phyloP scores from a whole-genome alignment of 2,329 filamentous ascomycete genomes.

The Beauveria sp. region DNA sequence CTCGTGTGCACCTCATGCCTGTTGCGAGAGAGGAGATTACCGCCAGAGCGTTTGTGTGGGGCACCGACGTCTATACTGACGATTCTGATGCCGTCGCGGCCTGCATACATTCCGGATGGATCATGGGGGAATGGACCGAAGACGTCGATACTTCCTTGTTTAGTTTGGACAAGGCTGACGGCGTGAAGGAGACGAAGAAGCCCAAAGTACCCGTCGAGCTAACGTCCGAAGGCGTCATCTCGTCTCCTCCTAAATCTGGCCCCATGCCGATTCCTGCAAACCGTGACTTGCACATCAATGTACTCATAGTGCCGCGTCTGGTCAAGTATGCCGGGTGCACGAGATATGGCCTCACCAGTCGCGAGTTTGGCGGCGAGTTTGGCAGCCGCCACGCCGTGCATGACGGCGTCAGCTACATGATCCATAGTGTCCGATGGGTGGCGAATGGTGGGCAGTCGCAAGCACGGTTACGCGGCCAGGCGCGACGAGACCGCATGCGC shows the following conservation, averaged over 20 bases:
- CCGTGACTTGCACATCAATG: constrained; percentile 78
- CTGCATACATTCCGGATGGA: constrained; percentile 88
- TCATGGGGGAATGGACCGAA: constrained; percentile 79
- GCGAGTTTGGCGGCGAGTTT: constrained; percentile 60
- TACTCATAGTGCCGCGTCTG: constrained; percentile 74
- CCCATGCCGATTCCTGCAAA: constrained; percentile 58
- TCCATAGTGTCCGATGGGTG: constrained; percentile 77
- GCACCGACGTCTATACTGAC: constrained; percentile 89
- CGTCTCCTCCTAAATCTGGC: constrained; percentile 47
- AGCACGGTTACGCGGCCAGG: constrained; percentile 48
- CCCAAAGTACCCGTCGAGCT: constrained; percentile 22
- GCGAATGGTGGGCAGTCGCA: constrained; percentile 61
- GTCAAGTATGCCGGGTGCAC: constrained; percentile 68
- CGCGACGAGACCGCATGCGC: constrained; percentile 47
- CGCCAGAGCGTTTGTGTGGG: constrained; percentile 74
- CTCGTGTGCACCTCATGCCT: constrained; percentile 65
- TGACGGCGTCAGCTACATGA: constrained; percentile 84
- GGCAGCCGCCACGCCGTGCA: constrained; percentile 45
- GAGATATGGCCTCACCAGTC: constrained; percentile 73
- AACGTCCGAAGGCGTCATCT: constrained; percentile 37
- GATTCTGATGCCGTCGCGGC: constrained; percentile 91
- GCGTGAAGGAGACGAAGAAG: constrained; percentile 26
- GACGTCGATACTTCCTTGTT: constrained; percentile 66
- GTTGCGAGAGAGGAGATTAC: constrained; percentile 77
- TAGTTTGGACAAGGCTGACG: constrained; percentile 36